These are phyloP conservation scores for Hyaloscypha finlandica DNA, from an alignment of 495 filamentous ascomycete genomes.

Conservation along the genomic window DNA sequence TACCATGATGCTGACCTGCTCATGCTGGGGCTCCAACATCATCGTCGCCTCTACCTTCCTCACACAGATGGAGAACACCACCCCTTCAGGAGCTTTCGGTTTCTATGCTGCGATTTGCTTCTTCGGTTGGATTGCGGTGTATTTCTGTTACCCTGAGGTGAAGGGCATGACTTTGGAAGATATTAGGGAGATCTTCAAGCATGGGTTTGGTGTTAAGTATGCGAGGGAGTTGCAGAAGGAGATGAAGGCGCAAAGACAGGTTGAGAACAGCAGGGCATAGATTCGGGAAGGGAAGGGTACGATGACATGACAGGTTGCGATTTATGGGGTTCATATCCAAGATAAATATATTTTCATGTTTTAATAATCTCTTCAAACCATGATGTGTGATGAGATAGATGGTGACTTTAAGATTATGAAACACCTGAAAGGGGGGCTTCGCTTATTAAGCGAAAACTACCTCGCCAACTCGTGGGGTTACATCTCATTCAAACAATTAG, in stretches of 20 bases:
- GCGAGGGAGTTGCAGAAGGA: slow-evolving; percentile 42
- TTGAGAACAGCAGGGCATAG: slow-evolving; percentile 7
- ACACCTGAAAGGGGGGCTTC: too few species aligned
- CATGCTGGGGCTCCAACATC: slow-evolving; percentile 53
- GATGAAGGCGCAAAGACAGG: slow-evolving; percentile 21
- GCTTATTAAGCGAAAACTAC: too few species aligned
- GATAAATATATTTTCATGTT: background rate
- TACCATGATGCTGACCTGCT: slow-evolving; percentile 53
- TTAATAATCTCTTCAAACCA: background rate
- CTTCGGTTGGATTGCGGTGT: slow-evolving; percentile 47
- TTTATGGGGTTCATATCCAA: background rate
- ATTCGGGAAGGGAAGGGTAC: background rate
- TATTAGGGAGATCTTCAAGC: slow-evolving; percentile 49
- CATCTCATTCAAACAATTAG: too few species aligned
- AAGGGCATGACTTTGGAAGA: slow-evolving; percentile 52
- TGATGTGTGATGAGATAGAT: too few species aligned
- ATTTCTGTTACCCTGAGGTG: slow-evolving; percentile 54
- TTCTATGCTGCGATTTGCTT: slow-evolving; percentile 54
- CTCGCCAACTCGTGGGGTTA: too few species aligned
- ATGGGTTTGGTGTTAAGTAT: slow-evolving; percentile 49
- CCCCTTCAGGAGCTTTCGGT: slow-evolving; percentile 52
- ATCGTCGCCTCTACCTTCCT: slow-evolving; percentile 55
- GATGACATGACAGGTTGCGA: background rate
- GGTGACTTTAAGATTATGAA: too few species aligned
- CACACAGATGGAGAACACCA: slow-evolving; percentile 49